These are phyloP conservation scores for Theobroma grandiflorum DNA, from an alignment of 441 rosid genomes.

Conservation along the genomic window DNA sequence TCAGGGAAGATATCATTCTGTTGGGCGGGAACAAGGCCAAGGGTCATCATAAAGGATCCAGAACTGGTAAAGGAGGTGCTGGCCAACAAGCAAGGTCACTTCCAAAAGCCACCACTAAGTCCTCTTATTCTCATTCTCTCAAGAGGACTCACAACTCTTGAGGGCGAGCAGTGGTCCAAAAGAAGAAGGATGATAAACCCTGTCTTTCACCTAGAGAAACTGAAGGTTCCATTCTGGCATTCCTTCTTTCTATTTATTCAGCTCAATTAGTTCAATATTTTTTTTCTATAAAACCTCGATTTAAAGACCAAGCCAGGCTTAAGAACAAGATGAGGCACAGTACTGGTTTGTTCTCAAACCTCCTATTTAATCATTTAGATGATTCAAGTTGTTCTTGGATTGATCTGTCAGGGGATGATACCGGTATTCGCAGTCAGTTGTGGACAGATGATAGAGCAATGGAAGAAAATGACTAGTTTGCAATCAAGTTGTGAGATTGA, in stretches of 20 bases:
- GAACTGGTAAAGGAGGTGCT: slow-evolving; percentile 47
- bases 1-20: slow-evolving; percentile 53
- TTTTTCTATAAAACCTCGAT: not conserved
- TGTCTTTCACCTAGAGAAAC: slow-evolving; percentile 55
- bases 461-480: slow-evolving; percentile 46
- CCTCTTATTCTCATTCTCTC: slow-evolving; percentile 45
- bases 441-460: slow-evolving; percentile 44
- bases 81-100: slow-evolving; percentile 51
- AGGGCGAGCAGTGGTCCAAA: slow-evolving; percentile 58
- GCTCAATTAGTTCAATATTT: not conserved
- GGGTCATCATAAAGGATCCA: slow-evolving; percentile 51
- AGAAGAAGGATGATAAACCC: slow-evolving; percentile 52
- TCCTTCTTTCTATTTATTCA: not conserved
- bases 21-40: slow-evolving; percentile 54
- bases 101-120: slow-evolving; percentile 45
- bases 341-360: not conserved
- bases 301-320: not conserved
- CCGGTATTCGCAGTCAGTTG: slow-evolving; percentile 43
- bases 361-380: not conserved
- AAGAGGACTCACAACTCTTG: slow-evolving; percentile 45
- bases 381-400: slow-evolving; percentile 10
- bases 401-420: slow-evolving; percentile 41
- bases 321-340: not conserved
- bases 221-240: slow-evolving; percentile 41
- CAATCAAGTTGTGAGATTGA: slow-evolving; percentile 49